These are phyloP conservation scores for Dactylellina sp. DNA, from an alignment of 2,329 filamentous ascomycete genomes.

Conservation along the genomic window DNA sequence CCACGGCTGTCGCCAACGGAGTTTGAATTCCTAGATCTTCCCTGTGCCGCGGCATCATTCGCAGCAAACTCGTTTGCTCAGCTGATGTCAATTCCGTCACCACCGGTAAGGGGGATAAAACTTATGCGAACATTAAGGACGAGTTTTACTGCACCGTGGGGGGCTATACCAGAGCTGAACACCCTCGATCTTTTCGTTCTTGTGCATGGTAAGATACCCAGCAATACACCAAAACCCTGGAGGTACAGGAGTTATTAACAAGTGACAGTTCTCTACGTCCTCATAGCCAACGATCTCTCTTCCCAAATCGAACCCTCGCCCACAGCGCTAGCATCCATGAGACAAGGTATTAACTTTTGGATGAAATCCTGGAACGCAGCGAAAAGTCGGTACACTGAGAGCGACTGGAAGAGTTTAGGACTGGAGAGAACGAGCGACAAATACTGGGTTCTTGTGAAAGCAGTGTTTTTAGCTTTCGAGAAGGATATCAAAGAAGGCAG, in stretches of 20 bases:
- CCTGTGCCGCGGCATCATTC: slow-evolving; percentile 33
- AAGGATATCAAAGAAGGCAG: slow-evolving; percentile 49
- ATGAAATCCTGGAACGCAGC: slow-evolving; percentile 48
- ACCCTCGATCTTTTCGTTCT: slow-evolving; percentile 44
- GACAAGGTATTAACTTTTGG: slow-evolving; percentile 48
- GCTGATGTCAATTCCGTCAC: slow-evolving; percentile 31
- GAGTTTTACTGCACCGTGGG: slow-evolving; percentile 34
- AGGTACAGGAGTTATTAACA: too few species aligned
- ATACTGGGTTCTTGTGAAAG: slow-evolving; percentile 52
- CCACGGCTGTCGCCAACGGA: slow-evolving; percentile 34
- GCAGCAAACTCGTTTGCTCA: slow-evolving; percentile 31
- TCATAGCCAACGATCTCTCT: slow-evolving; percentile 31
- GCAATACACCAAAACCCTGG: not conserved
- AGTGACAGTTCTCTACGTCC: slow-evolving; percentile 35
- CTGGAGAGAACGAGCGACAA: slow-evolving; percentile 48
- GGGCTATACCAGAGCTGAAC: slow-evolving; percentile 27
- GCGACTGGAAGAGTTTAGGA: slow-evolving; percentile 44
- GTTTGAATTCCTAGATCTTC: slow-evolving; percentile 43
- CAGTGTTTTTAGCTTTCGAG: slow-evolving; percentile 51
- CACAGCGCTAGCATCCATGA: slow-evolving; percentile 29
- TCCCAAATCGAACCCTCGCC: slow-evolving; percentile 43
- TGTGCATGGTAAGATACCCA: slow-evolving; percentile 42
- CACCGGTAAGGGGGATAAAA: slow-evolving; percentile 39
- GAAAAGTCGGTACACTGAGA: slow-evolving; percentile 25
- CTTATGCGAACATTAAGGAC: slow-evolving; percentile 35